phyloP scores from a whole-genome alignment of 345 rosid species.

The Gossypium ekmanianum region DNA sequence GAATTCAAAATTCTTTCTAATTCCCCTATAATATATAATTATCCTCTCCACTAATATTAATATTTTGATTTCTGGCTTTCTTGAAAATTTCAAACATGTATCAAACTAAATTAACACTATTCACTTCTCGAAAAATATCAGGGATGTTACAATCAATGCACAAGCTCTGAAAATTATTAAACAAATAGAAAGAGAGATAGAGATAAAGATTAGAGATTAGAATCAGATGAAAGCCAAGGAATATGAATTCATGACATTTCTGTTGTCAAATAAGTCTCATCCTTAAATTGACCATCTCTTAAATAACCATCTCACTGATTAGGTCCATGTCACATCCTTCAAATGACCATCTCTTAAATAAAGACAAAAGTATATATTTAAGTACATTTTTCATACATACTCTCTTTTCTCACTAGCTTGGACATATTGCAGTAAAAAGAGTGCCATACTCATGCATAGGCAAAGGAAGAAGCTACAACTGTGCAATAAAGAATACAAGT shows the following conservation, averaged over 20 bases:
- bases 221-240: background rate
- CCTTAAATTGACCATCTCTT: background rate
- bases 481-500: background rate
- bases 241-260: background rate
- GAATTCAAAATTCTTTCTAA: too few species aligned
- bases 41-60: too few species aligned
- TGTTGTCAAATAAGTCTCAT: background rate
- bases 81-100: too few species aligned
- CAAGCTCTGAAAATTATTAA: conserved; percentile 43
- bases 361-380: background rate
- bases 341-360: background rate
- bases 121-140: too few species aligned
- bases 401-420: background rate
- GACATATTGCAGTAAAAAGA: background rate
- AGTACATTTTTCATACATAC: background rate
- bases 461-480: background rate
- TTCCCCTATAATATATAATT: too few species aligned
- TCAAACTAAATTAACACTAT: too few species aligned
- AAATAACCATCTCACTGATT: background rate
- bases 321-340: background rate
- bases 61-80: too few species aligned
- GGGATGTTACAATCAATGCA: too few species aligned
- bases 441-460: background rate
- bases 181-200: background rate
- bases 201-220: background rate